Percentiles rank a stretch among this genome's conserved stretches.
phyloP scores from a whole-genome alignment of 345 rosid genomes.

The Salix brachista region DNA sequence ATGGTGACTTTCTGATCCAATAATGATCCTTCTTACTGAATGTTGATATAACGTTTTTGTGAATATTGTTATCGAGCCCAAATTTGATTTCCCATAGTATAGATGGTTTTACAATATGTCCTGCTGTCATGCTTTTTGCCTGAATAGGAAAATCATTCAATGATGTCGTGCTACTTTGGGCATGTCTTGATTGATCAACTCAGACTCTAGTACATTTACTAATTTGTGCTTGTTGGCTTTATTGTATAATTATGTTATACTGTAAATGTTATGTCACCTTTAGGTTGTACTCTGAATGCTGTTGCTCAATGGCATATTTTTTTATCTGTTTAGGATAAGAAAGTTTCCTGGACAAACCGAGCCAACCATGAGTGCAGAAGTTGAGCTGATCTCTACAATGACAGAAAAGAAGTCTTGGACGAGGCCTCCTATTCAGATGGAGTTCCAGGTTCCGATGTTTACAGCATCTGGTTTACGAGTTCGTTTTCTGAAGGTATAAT shows the following conservation, averaged over 20 bases:
- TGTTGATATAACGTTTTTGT: not conserved
- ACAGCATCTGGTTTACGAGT: constrained; percentile 98
- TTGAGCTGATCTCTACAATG: constrained; percentile 93
- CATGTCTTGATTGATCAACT: not conserved
- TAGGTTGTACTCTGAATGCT: not conserved
- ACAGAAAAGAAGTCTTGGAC: constrained; percentile 94
- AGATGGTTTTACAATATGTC: not conserved
- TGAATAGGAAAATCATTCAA: not conserved
- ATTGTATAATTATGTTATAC: not conserved
- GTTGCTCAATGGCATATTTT: constrained; percentile 1
- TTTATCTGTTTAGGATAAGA: constrained; percentile 58
- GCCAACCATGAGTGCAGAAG: constrained; percentile 93
- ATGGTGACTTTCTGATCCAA: not conserved
- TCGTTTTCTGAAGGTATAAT: constrained; percentile 81
- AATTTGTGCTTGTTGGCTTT: not conserved
- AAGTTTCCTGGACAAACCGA: constrained; percentile 99
- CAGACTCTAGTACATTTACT: not conserved
- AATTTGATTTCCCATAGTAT: not conserved
- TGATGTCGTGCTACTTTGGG: not conserved
- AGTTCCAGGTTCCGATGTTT: constrained; percentile 99
- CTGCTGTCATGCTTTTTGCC: not conserved
- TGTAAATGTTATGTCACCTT: not conserved
- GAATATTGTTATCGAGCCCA: not conserved
- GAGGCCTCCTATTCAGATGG: constrained; percentile 98
- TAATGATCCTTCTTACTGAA: not conserved